phyloP scores from a whole-genome alignment of 2,329 filamentous ascomycete genomes.

The Triangularia setosa region DNA sequence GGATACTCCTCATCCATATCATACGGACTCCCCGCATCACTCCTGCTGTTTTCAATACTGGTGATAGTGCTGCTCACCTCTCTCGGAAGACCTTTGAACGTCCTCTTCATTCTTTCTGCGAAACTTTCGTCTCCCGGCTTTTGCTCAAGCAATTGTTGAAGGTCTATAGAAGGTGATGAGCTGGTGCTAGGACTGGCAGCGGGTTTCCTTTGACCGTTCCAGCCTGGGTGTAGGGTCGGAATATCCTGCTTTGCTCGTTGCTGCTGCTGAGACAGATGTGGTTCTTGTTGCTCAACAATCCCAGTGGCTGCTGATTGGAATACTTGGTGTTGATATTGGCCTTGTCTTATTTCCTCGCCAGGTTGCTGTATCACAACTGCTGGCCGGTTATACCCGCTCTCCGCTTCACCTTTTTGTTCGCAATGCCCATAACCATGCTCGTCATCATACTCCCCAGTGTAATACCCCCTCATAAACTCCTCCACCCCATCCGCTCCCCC shows the following conservation, averaged over 20 bases:
- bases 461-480: background rate
- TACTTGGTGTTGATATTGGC: background rate
- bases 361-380: background rate
- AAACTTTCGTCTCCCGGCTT: background rate
- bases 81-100: background rate
- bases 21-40: background rate
- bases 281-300: too few relatives aligned
- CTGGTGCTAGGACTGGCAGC: background rate
- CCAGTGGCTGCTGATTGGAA: too few relatives aligned
- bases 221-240: background rate
- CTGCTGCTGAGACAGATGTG: background rate
- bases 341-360: background rate
- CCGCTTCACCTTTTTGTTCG: background rate
- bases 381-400: background rate
- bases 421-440: background rate
- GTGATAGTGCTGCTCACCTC: background rate
- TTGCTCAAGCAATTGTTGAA: background rate
- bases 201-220: background rate
- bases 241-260: background rate
- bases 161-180: background rate
- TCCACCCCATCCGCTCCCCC: background rate
- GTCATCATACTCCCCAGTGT: background rate
- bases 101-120: slow-evolving; percentile 1
- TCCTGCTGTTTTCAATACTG: background rate
- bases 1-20: background rate